These are phyloP conservation scores for Cryptococcus sp. DNA, from an alignment of 1,284 basidiomycete species.

Conservation along the genomic window DNA sequence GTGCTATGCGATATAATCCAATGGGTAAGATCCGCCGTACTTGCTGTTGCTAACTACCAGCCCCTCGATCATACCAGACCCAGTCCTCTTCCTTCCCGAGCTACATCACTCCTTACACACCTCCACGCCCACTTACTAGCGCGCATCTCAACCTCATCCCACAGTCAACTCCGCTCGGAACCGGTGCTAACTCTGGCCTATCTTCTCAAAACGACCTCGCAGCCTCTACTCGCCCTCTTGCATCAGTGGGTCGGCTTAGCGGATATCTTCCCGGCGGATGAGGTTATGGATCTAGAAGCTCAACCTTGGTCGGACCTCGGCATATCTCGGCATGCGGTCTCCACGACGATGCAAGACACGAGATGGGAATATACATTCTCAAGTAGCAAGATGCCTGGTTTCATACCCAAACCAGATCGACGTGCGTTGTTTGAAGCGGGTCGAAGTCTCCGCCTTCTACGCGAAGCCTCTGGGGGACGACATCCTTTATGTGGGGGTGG, in stretches of 20 bases:
- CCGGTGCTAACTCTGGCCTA: slow-evolving; percentile 28
- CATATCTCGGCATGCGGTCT: slow-evolving; percentile 20
- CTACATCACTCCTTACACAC: slow-evolving; percentile 32
- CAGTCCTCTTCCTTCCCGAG: slow-evolving; percentile 23
- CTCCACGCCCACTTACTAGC: slow-evolving; percentile 34
- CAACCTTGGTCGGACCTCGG: slow-evolving; percentile 45
- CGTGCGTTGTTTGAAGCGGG: slow-evolving; percentile 43
- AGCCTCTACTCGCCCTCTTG: slow-evolving; percentile 30
- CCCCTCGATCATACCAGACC: slow-evolving; percentile 19
- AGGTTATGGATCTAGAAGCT: slow-evolving; percentile 17
- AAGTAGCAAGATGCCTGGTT: slow-evolving; percentile 32
- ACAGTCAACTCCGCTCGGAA: slow-evolving; percentile 5
- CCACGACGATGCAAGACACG: not conserved
- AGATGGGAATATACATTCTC: slow-evolving; percentile 35
- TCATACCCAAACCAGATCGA: slow-evolving; percentile 30
- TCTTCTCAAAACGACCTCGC: slow-evolving; percentile 26
- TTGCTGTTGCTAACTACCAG: slow-evolving; percentile 7
- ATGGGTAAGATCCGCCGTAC: slow-evolving; percentile 24
- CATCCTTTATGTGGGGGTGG: slow-evolving; percentile 33
- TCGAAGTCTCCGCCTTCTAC: slow-evolving; percentile 30
- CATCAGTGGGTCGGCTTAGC: slow-evolving; percentile 40
- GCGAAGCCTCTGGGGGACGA: slow-evolving; percentile 30
- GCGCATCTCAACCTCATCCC: slow-evolving; percentile 17
- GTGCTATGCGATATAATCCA: slow-evolving; percentile 28
- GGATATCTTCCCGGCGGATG: slow-evolving; percentile 17